Conservation (phyloP, 2,329 filamentous ascomycete genomes). For the Nothopassalora personata region DNA sequence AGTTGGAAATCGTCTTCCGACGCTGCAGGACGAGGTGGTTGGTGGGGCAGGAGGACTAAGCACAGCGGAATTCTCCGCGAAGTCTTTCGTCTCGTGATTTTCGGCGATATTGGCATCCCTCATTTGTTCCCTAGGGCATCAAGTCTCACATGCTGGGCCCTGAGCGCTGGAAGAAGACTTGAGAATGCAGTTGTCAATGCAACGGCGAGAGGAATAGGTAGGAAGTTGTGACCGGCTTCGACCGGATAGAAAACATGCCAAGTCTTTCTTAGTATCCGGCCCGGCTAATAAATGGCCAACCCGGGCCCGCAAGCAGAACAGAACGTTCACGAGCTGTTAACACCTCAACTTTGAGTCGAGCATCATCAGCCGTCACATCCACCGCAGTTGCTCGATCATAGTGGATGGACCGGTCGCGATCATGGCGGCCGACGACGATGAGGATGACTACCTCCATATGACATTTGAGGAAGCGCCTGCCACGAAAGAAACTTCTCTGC, state of each 20-base stretch:
- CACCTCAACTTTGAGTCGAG: not conserved
- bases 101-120: not conserved
- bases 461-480: constrained; percentile 61
- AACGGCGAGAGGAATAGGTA: not conserved
- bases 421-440: constrained; percentile 52
- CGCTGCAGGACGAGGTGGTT: not conserved
- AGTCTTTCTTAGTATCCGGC: not conserved
- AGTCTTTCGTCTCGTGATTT: not conserved
- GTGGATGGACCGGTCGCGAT: not conserved
- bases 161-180: too few relatives aligned
- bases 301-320: too few relatives aligned
- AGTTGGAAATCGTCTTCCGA: not conserved
- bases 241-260: not conserved
- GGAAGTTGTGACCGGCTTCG: not conserved
- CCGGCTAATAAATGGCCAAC: too few relatives aligned
- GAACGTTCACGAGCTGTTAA: too few relatives aligned
- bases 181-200: not conserved
- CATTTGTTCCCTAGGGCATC: not conserved
- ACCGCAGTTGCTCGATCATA: not conserved
- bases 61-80: not conserved
- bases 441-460: constrained; percentile 98
- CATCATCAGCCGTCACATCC: not conserved
- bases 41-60: not conserved
- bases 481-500: constrained; percentile 57
- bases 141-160: too few relatives aligned